phyloP scores from a whole-genome alignment of 2,329 filamentous ascomycete species.

The Fusarium ramigenum region DNA sequence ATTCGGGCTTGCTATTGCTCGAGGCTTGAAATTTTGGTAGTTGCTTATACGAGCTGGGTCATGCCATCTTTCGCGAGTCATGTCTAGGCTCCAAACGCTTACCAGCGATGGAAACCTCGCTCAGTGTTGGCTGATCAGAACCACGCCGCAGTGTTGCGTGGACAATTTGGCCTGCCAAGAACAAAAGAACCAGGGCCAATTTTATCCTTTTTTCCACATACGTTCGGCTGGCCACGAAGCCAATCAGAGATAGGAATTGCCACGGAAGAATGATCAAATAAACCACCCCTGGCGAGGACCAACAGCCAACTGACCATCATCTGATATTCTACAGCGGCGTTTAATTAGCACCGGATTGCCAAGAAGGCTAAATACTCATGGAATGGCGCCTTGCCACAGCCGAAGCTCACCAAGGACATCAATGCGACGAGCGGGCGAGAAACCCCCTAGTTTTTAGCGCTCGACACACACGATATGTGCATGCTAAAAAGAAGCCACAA shows the following conservation, averaged over 20 bases:
- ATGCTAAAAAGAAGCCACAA: background rate
- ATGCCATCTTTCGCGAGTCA: background rate
- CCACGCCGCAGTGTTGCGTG: background rate
- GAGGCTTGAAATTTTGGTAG: background rate
- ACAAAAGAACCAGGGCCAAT: background rate
- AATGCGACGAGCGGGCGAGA: background rate
- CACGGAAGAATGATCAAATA: background rate
- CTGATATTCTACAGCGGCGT: background rate
- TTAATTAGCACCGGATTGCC: background rate
- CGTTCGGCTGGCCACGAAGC: accelerated
- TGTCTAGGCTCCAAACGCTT: background rate
- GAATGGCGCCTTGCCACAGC: background rate
- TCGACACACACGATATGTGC: background rate
- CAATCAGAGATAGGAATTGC: background rate
- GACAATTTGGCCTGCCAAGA: background rate
- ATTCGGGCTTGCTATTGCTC: background rate
- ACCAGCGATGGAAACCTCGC: background rate
- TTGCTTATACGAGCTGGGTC: too few species aligned
- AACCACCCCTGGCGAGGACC: background rate
- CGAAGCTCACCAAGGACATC: background rate
- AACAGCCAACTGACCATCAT: background rate
- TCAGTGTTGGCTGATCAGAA: background rate
- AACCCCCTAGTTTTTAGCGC: too few species aligned
- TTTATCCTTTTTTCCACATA: background rate
- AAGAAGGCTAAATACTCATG: background rate